Evolutionary conservation across 2,329 filamentous ascomycete species (phyloP), one percentile per base, ranked within the genome.

Genomic region (Sporothrix mexicana): DNA sequence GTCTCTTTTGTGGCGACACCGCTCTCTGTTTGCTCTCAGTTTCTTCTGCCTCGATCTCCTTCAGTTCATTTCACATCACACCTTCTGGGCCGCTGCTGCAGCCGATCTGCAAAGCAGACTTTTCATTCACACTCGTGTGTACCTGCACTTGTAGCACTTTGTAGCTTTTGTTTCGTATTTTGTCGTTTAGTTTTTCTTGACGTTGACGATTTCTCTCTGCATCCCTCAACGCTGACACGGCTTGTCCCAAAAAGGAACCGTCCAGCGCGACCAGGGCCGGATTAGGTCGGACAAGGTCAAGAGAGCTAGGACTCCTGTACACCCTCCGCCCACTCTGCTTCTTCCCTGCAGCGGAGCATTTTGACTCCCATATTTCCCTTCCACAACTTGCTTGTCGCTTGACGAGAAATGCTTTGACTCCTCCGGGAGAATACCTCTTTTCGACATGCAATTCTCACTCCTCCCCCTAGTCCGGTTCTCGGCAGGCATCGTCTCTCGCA

Each of bases 271-370:
- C 30, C 15, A 61, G 57, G 30, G 15, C 53, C 23, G 10, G 17
- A 13, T 30, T 41, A 23, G 10, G 57, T 12, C 25, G 20, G 15
- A 36, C 30, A 30, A 62, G 57, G 36, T 15, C 57, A n/a, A n/a
- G 57, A 17, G 10, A 62, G 25, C 30, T 36, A 36, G 30, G 30
- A 13, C 55, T 12, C 55, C 57, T 17, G 13, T 9, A 36, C 30
- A 7, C 30, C 30, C 30, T 36, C 30, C 30, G 30, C 30, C 30
- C 30, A 36, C 30, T 36, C 30, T 36, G 30, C 20, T 43, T 30
- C 59, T 62, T 30, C 43, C 67, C 67, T 69, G 53, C 53, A 70
- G 61, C 67, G 49, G 67, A 57, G 67, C 45, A 57, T 69, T 69
- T 55, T 69, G 47, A 20, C 30, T 41, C 8, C 59, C 57, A 51